Base-by-base conservation (phyloP, 2,329 filamentous ascomycete genomes). In the Alternaria brassicae region DNA sequence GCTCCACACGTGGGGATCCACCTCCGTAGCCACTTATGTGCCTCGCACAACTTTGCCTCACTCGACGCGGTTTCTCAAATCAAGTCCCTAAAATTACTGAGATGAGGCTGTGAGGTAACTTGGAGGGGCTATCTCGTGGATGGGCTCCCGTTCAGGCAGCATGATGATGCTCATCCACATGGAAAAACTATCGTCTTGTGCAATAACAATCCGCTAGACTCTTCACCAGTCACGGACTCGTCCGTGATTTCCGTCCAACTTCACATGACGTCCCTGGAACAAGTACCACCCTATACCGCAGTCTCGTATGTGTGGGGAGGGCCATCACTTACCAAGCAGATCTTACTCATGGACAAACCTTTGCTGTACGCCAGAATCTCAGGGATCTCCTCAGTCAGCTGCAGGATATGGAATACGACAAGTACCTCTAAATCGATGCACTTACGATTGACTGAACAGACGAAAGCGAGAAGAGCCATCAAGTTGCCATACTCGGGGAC, bases 181-280 rank as follows among this genome's bases (percentile, higher is more conserved):
- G 6, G 10, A 21, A 10, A 40, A 5, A 17, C 17, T 40, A 9
- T 17, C 9, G 12, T 32, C 30, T 13, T 13, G 12, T 15, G 30
- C 10, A 4, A 15, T 32, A 13, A 15, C 37, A 21, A 9, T 39
- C 17, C 36, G 4, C 8, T 42, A 27, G 40, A 27, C 12, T 15
- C 12, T 15, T 25, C 21, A 8, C 1, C 5, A 0, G 6, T 5
- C 13, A 5, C 5, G 6, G 6, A 6, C 21, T 41, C 39, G 3
- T 41, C 39, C 3, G 25, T 2, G 1, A 41, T 41, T 8, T 41
- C 21, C 9, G 6, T 25, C 3, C 3, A 4, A 9, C 39, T 41
- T 6, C 39, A 23, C 10, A 15, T 27, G 0, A 42, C 13, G 2
- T 27, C 40, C 13, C 23, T 42, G 0, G 4, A 1, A 0, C 4